A percentile compares a stretch with the other conserved stretches of the same genome.
These are phyloP conservation scores for Kluyveromyces starmeri DNA, from an alignment of 805 yeast genomes.

Conservation along the genomic window DNA sequence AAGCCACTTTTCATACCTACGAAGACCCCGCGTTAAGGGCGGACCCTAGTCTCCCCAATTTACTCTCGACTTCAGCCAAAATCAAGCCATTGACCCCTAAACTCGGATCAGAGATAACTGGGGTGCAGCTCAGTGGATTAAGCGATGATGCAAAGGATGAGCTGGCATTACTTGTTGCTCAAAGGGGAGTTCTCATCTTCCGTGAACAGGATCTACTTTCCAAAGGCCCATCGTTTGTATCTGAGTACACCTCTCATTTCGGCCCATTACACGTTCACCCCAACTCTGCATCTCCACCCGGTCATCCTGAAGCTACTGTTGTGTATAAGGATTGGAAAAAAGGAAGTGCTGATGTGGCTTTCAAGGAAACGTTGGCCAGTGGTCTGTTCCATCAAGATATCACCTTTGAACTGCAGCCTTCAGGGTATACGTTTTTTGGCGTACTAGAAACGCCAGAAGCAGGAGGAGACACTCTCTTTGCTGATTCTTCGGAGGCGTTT, in stretches of 20 bases:
- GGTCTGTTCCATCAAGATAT: slow-evolving; percentile 64
- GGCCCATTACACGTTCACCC: slow-evolving; percentile 70
- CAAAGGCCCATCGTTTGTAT: slow-evolving; percentile 27
- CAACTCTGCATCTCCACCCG: slow-evolving; percentile 61
- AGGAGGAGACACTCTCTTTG: slow-evolving; percentile 75
- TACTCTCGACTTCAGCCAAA: slow-evolving; percentile 19
- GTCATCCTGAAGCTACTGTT: slow-evolving; percentile 50
- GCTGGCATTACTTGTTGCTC: slow-evolving; percentile 57
- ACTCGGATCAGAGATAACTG: slow-evolving; percentile 56
- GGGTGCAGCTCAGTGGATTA: slow-evolving; percentile 50
- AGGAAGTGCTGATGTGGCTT: slow-evolving; percentile 22
- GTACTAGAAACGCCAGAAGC: slow-evolving; percentile 51
- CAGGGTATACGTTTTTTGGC: slow-evolving; percentile 59
- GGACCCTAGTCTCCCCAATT: slow-evolving; percentile 13
- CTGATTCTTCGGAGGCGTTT: slow-evolving; percentile 62
- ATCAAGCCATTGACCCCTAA: slow-evolving; percentile 50
- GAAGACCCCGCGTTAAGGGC: slow-evolving; percentile 19
- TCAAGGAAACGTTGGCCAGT: slow-evolving; percentile 17
- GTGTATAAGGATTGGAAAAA: slow-evolving; percentile 42
- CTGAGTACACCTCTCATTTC: slow-evolving; percentile 38
- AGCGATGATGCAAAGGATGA: slow-evolving; percentile 52
- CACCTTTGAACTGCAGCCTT: slow-evolving; percentile 64
- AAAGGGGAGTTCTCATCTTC: slow-evolving; percentile 60
- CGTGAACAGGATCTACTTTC: slow-evolving; percentile 58
- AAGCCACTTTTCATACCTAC: slow-evolving; percentile 10